Base-by-base conservation (phyloP, 192 early-diverging fungal species). In the Physocladia obscura region DNA sequence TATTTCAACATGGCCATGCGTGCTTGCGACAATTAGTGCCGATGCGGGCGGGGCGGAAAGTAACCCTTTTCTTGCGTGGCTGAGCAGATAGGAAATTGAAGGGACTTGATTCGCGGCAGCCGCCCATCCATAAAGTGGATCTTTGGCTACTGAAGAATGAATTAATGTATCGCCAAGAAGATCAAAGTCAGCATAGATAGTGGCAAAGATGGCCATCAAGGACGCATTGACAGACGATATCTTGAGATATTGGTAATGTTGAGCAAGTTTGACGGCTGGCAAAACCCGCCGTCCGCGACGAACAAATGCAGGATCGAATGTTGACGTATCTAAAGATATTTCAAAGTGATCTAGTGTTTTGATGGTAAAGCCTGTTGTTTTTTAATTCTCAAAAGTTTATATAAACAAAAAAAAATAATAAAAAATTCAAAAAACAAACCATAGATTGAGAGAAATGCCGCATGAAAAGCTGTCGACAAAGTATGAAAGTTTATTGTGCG, bases 301-400 rank as follows among this genome's bases (percentile, higher is more conserved):
- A 5, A 27, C 19, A 52, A 68, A 68, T 1, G 36, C 24, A 26
- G n/a, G 5, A 27, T 68, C 65, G 31, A 40, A 57, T 0, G 50
- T 24, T 15, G 19, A 5, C 8, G 54, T 24, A 39, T 54, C 54
- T 22, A 68, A 68, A 4, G 50, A 57, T 13, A 68, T 32, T 44
- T 68, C 65, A 29, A 68, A 68, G 65, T 68, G 65, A 22, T 54
- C 65, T 17, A 68, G 52, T 4, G 65, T n/a, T n/a, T n/a, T n/a
- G n/a, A n/a, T n/a, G n/a, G n/a, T n/a, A n/a, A n/a, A n/a, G n/a
- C n/a, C n/a, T n/a, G n/a, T n/a, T n/a, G n/a, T n/a, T n/a, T n/a
- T n/a, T n/a, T n/a, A n/a, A n/a, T n/a, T n/a, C n/a, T n/a, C n/a
- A n/a, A n/a, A n/a, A n/a, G n/a, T n/a, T n/a, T n/a, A n/a, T n/a